Evolutionary conservation across 148 eudicot species (phyloP), one percentile per base, ranked within the genome.

Genomic region (Dianthus caryophyllus): DNA sequence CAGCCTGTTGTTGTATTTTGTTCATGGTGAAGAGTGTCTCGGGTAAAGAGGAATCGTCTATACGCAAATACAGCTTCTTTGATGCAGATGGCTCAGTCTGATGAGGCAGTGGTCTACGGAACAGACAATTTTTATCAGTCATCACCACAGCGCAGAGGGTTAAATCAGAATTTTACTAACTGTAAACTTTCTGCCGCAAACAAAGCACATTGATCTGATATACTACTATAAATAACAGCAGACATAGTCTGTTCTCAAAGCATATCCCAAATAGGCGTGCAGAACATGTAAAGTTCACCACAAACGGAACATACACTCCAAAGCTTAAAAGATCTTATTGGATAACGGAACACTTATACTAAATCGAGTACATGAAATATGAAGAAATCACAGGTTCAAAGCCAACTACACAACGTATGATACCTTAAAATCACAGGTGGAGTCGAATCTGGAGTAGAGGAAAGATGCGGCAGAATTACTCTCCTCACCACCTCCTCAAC

Each of bases 1-100:
- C 67, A 38, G 16, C 66, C 67, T 50, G 47, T 6, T 69, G 59
- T 51, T 49, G 22, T 33, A 70, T 70, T 26, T 70, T 60, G 16
- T 26, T 50, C 30, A 70, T 31, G 36, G 73, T 70, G 27, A 70
- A 70, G 51, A 70, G 49, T 24, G 67, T 24, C 29, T 61, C 67
- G 15, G 73, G 73, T n/a, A 70, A 49, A 41, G n/a, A n/a, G 25
- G 49, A 5, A 31, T 58, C 73, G 30, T 31, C 51, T 33, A 70
- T 21, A 24, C 22, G 31, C 73, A 70, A 50, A 49, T 61, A 26
- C 46, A 61, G 51, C 57, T 12, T 49, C 59, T 16, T 70, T 25
- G 38, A 49, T 25, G 39, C 59, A 61, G 47, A 47, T 31, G 58
- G 26, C 48, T 48, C 63, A 8, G 38, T 31, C 33, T 68, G 63